These are phyloP conservation scores for Cardamine occulta DNA, from an alignment of 345 rosid species.

Conservation along the genomic window DNA sequence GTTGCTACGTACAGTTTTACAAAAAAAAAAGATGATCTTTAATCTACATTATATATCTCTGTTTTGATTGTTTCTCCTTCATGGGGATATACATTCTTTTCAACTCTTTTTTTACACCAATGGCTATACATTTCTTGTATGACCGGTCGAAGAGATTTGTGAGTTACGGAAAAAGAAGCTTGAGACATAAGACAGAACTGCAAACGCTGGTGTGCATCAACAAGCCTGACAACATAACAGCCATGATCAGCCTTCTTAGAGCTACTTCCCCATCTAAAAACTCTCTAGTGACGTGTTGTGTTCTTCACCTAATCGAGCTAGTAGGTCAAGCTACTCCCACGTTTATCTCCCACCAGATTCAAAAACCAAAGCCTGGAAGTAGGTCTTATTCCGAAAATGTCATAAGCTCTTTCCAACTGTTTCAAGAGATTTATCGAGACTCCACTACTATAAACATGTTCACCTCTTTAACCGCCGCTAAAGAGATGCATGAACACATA, in stretches of 20 bases:
- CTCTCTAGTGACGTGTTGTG: slow-evolving; percentile 45
- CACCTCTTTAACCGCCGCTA: slow-evolving; percentile 48
- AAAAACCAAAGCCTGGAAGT: slow-evolving; percentile 27
- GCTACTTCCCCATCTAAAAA: slow-evolving; percentile 40
- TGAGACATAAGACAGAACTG: slow-evolving; percentile 42
- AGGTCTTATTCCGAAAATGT: slow-evolving; percentile 49
- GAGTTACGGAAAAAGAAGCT: slow-evolving; percentile 46
- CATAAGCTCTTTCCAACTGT: slow-evolving; percentile 45
- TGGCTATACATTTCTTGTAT: slow-evolving; percentile 41
- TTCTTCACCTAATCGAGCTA: slow-evolving; percentile 57
- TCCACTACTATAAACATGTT: slow-evolving; percentile 35
- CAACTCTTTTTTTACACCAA: slow-evolving; percentile 32
- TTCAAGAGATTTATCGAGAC: slow-evolving; percentile 16
- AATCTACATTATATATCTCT: not conserved
- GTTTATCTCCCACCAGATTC: slow-evolving; percentile 54
- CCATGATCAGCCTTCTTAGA: slow-evolving; percentile 44
- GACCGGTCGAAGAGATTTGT: slow-evolving; percentile 50
- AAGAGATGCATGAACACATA: slow-evolving; percentile 57
- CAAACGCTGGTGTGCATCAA: slow-evolving; percentile 53
- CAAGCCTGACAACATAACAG: slow-evolving; percentile 44
- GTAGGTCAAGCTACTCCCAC: slow-evolving; percentile 54
- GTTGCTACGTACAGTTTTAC: not conserved
- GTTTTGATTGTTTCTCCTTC: not conserved
- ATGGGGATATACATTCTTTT: slow-evolving; percentile 27
- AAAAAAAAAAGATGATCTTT: not conserved